phyloP scores from a whole-genome alignment of 768 basidiomycete species.

The Amanita inopinata region DNA sequence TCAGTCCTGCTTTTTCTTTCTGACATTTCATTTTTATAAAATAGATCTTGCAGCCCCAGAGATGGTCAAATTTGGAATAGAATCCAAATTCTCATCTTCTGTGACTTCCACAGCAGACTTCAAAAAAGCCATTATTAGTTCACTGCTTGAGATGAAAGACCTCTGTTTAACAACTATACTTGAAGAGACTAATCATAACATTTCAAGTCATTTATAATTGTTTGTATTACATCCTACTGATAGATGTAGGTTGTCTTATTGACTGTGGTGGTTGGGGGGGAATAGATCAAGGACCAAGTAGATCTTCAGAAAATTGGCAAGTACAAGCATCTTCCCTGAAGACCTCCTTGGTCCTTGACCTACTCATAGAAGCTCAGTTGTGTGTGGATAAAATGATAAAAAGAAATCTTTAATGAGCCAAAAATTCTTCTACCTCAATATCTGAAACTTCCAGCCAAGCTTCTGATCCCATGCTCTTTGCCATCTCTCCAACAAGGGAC shows the following conservation, averaged over 20 bases:
- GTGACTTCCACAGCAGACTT: conserved; percentile 65
- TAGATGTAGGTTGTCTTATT: neutral
- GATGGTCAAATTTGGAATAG: conserved; percentile 86
- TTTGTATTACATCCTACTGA: conserved; percentile 1
- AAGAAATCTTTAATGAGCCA: conserved; percentile 1
- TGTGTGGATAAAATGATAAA: conserved; percentile 1
- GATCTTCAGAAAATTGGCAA: conserved; percentile 3
- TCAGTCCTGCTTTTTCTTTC: neutral
- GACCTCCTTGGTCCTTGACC: neutral
- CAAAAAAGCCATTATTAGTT: conserved; percentile 48
- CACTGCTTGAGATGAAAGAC: conserved; percentile 59
- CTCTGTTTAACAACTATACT: conserved; percentile 31
- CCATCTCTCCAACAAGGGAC: conserved; percentile 35
- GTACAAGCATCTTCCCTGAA: neutral
- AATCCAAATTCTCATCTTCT: conserved; percentile 69
- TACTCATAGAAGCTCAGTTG: conserved; percentile 6
- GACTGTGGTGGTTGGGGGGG: too few relatives aligned
- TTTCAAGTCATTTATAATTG: conserved; percentile 23
- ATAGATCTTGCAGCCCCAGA: conserved; percentile 74
- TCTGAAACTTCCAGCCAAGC: conserved; percentile 31
- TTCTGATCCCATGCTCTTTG: conserved; percentile 24
- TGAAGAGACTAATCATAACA: conserved; percentile 12
- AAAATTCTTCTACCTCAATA: conserved; percentile 27
- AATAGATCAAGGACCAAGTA: conserved; percentile 5
- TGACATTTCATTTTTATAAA: neutral